phyloP scores from a whole-genome alignment of 2,329 filamentous ascomycete species.

The Penicillium sp. region DNA sequence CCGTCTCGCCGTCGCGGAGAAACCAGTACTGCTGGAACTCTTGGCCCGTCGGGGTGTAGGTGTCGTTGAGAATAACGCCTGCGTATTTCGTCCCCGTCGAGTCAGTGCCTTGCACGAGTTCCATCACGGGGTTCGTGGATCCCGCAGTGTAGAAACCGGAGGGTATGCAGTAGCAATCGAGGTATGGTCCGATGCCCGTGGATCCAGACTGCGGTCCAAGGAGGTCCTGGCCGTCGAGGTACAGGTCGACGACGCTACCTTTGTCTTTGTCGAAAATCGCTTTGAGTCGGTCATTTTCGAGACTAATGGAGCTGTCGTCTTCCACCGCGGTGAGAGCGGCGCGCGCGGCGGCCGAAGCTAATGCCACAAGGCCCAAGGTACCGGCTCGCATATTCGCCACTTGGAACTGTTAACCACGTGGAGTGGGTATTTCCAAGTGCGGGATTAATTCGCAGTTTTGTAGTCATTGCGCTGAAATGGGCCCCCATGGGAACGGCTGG shows the following conservation, averaged over 20 bases:
- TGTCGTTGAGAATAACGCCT: slow-evolving; percentile 64
- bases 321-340: slow-evolving; percentile 27
- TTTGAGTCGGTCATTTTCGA: slow-evolving; percentile 52
- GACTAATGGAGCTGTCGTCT: slow-evolving; percentile 30
- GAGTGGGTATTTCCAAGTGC: background rate
- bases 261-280: slow-evolving; percentile 50
- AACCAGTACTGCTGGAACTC: slow-evolving; percentile 70
- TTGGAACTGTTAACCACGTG: background rate
- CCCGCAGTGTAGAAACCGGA: slow-evolving; percentile 65
- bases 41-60: slow-evolving; percentile 62
- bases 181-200: slow-evolving; percentile 61
- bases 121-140: slow-evolving; percentile 53
- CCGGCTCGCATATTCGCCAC: slow-evolving; percentile 16
- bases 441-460: background rate
- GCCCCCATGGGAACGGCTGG: background rate
- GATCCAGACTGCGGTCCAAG: slow-evolving; percentile 53
- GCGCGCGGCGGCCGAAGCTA: slow-evolving; percentile 15
- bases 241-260: slow-evolving; percentile 49
- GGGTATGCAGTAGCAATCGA: slow-evolving; percentile 68
- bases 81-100: slow-evolving; percentile 58
- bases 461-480: slow-evolving; percentile 1
- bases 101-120: slow-evolving; percentile 59
- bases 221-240: slow-evolving; percentile 57
- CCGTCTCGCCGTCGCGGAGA: slow-evolving; percentile 65
- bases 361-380: slow-evolving; percentile 13